Conservation (phyloP, 225 moss, liverwort and hornwort genomes). For the Takakia lepidozioides region DNA sequence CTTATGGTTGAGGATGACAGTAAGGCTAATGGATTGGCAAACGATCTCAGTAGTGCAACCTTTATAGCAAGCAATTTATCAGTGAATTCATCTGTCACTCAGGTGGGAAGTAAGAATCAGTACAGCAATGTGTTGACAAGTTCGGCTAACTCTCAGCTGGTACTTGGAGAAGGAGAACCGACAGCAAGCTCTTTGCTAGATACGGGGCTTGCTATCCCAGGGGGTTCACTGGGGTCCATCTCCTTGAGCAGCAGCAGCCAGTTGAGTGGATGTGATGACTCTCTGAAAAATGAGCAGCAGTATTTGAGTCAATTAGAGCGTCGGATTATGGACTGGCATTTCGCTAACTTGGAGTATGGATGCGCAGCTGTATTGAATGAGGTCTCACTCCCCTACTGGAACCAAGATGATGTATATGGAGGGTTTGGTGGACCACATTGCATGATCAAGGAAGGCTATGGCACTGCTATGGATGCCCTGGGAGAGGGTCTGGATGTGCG, state of each 20-base stretch:
- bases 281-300: conserved; percentile 10
- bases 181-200: too few relatives aligned
- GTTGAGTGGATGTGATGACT: too few relatives aligned
- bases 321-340: conserved; percentile 70
- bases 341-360: conserved; percentile 57
- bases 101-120: too few relatives aligned
- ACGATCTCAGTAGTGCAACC: conserved; percentile 39
- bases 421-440: conserved; percentile 63
- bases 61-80: conserved; percentile 17
- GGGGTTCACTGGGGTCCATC: too few relatives aligned
- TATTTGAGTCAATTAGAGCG: conserved; percentile 46
- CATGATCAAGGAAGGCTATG: conserved; percentile 62
- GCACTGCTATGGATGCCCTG: conserved; percentile 44
- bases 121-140: too few relatives aligned
- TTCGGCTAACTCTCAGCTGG: too few relatives aligned
- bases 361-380: conserved; percentile 53
- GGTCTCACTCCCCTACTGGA: conserved; percentile 63
- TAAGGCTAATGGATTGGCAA: conserved; percentile 1
- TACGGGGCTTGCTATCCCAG: too few relatives aligned
- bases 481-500: conserved; percentile 44
- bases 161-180: too few relatives aligned
- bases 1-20: conserved; percentile 16
- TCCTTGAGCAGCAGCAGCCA: too few relatives aligned
- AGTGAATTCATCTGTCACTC: too few relatives aligned
- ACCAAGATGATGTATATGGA: conserved; percentile 65